A percentile compares a stretch with the other conserved stretches of the same genome.
Conservation (phyloP, 2,329 filamentous ascomycete species). For the Xylaria multiplex region DNA sequence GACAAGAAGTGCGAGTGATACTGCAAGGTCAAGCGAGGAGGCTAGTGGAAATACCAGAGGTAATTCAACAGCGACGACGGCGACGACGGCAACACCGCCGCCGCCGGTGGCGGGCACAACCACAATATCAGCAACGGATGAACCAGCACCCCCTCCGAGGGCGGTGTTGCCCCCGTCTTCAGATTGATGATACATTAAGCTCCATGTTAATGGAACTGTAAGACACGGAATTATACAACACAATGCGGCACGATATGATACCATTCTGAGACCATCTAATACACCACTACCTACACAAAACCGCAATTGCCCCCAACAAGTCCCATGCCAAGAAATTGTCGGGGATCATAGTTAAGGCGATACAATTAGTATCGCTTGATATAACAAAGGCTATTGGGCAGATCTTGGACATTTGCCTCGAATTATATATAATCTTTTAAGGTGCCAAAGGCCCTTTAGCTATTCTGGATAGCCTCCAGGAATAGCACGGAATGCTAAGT, state of each 20-base stretch:
- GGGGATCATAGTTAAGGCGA: no score
- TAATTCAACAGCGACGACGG: conserved; percentile 6
- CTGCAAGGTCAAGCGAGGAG: background rate
- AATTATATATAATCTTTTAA: no score
- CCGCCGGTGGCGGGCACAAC: background rate
- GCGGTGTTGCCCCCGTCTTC: conserved; percentile 37
- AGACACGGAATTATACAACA: background rate
- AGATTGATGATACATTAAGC: background rate
- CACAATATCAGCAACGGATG: conserved; percentile 24
- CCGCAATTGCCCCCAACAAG: no score
- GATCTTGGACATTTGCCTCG: no score
- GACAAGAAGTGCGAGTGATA: background rate
- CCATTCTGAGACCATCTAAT: background rate
- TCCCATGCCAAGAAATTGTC: no score
- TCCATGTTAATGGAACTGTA: background rate
- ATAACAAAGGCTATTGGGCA: no score
- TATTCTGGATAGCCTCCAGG: no score
- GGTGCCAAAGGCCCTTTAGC: no score
- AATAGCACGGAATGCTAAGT: no score
- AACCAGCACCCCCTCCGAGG: conserved; percentile 39
- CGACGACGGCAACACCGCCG: conserved; percentile 6
- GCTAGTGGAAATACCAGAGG: background rate
- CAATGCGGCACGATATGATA: background rate
- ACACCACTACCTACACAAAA: no score
- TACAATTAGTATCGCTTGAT: no score